Percentiles rank a stretch among this genome's conserved stretches.
These are phyloP conservation scores for Plantago ovata DNA, from an alignment of 257 asterid species.

Conservation along the genomic window DNA sequence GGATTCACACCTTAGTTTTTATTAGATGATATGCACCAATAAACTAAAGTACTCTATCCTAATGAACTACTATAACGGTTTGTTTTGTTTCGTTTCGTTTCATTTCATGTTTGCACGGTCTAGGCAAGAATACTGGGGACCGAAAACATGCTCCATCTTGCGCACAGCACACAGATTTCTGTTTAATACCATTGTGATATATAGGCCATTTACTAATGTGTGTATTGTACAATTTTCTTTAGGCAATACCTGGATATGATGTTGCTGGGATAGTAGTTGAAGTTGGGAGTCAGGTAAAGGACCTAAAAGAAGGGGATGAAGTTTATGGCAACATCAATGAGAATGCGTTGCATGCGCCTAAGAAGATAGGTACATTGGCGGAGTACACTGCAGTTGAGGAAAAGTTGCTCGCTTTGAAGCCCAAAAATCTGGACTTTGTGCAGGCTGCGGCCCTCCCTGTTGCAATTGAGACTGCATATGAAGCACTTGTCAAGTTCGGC, in stretches of 20 bases:
- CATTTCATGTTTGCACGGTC: no score
- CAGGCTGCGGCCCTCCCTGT: conserved; percentile 89
- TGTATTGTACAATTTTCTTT: no score
- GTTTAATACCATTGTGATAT: no score
- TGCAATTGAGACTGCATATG: conserved; percentile 84
- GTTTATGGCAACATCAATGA: conserved; percentile 78
- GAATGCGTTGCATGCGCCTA: conserved; percentile 74
- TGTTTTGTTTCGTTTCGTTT: no score
- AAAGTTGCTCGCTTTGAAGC: conserved; percentile 74
- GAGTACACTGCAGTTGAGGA: conserved; percentile 90
- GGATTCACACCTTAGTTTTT: no score
- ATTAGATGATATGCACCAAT: no score
- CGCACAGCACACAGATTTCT: no score
- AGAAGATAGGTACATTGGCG: conserved; percentile 71
- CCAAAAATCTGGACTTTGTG: conserved; percentile 58
- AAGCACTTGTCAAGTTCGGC: conserved; percentile 67
- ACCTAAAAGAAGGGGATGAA: conserved; percentile 79
- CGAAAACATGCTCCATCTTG: no score
- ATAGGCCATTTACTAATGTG: no score
- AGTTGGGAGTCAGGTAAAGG: conserved; percentile 81
- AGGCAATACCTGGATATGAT: conserved; percentile 93
- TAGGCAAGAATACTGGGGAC: no score
- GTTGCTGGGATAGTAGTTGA: conserved; percentile 85
- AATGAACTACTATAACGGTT: no score
- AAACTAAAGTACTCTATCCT: no score